Base-by-base conservation (phyloP, 2,329 filamentous ascomycete species). In the Colletotrichum tamarilloi region DNA sequence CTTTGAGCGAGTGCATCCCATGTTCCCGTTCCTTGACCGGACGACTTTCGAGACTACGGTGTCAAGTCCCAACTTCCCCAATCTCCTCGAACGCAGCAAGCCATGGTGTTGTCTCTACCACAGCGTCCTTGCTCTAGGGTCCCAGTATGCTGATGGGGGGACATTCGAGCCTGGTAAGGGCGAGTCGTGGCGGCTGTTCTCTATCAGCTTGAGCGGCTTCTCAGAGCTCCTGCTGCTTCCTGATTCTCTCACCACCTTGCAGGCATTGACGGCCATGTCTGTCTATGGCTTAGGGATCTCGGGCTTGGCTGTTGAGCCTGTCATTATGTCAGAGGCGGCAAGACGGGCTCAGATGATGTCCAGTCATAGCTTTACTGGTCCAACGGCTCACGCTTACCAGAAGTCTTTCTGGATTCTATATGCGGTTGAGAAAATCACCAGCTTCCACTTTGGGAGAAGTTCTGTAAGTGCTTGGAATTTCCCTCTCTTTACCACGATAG, bases 11-110 rank as follows among this genome's bases (percentile, higher is more conserved):
- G 75, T 83, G 2, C 84, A 86, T 68, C 81, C 80, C 0, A 53
- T 83, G 0, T 82, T 84, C 69, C 83, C 85, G 1, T 85, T 86
- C 67, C 78, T 86, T 1, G 81, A 85, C 58, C 79, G 77, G 38
- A 62, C 73, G 19, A 62, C 75, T 4, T 86, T 86, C 66, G 81
- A 85, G 72, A 69, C 77, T 0, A 78, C 79, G 22, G 79, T 79
- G 7, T 74, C 76, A 9, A 77, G 76, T 35, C 67, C 78, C 4
- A 67, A 81, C 16, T 77, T 83, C 4, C 70, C 73, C 5, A 67
- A 77, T 5, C 60, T 76, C 4, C 75, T 83, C 1, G 62, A 76
- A 8, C 75, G 68, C 0, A 81, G 78, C 68, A 78, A 79, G 49
- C 76, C 80, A 0, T 84, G 81, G 77, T 81, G 79, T 0, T 81